Evolutionary conservation across 2,329 filamentous ascomycete species (phyloP).

Genomic region (Chrysoporthe puriensis): DNA sequence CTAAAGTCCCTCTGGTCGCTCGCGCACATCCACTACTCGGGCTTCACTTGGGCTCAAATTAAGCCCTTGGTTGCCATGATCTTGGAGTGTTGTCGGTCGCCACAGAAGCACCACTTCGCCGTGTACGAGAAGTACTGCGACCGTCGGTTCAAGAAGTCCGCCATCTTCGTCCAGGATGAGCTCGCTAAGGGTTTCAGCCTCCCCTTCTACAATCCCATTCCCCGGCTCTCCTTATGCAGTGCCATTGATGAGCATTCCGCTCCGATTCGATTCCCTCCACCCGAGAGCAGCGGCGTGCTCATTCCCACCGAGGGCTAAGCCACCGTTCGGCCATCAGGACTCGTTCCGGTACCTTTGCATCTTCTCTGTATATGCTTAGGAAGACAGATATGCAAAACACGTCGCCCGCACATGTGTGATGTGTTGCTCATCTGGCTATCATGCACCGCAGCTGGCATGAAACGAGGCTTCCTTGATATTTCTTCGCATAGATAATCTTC

Average conservation of each 20-base stretch:
- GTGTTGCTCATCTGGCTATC: conserved; percentile 28
- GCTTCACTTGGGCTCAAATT: conserved; percentile 87
- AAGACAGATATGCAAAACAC: conserved; percentile 24
- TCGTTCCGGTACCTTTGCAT: conserved; percentile 27
- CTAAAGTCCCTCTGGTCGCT: conserved; percentile 60
- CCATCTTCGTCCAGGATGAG: conserved; percentile 77
- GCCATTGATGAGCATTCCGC: conserved; percentile 27
- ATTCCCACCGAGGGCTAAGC: conserved; percentile 30
- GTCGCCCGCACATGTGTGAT: conserved; percentile 25
- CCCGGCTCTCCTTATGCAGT: conserved; percentile 31
- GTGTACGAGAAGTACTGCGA: conserved; percentile 93
- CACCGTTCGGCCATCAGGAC: conserved; percentile 1
- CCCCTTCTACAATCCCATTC: conserved; percentile 48
- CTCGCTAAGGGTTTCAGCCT: conserved; percentile 64
- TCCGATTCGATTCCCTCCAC: conserved; percentile 19
- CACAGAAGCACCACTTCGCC: conserved; percentile 79
- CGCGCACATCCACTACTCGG: conserved; percentile 88
- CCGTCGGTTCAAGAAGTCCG: conserved; percentile 83
- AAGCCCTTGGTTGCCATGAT: conserved; percentile 77
- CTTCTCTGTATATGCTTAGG: conserved; percentile 30
- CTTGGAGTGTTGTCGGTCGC: conserved; percentile 83
- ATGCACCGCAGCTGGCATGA: conserved; percentile 22
- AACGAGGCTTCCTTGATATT: conserved; percentile 26
- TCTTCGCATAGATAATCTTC: conserved; percentile 24
- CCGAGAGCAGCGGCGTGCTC: conserved; percentile 20